phyloP scores from a whole-genome alignment of 768 basidiomycete species.

The Tylopilus felleus region DNA sequence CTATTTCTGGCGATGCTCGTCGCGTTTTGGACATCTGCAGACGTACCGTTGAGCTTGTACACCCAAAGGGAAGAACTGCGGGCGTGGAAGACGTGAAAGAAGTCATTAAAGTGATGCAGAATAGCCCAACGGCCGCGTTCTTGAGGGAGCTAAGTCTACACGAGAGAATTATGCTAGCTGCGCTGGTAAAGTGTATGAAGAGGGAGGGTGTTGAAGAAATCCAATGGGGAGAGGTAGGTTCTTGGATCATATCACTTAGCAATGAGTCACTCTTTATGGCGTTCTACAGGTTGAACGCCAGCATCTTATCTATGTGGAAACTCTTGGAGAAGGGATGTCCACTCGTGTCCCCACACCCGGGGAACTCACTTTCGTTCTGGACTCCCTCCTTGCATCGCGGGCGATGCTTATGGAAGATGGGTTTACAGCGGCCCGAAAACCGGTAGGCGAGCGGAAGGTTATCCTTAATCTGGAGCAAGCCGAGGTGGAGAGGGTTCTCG shows the following conservation, averaged over 20 bases:
- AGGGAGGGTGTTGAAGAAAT: slow-evolving; percentile 87
- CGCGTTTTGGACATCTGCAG: slow-evolving; percentile 91
- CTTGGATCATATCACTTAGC: neutral
- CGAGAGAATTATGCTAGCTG: slow-evolving; percentile 83
- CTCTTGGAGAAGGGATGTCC: slow-evolving; percentile 60
- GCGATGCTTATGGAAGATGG: slow-evolving; percentile 74
- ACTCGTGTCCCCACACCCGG: slow-evolving; percentile 51
- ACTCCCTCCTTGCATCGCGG: slow-evolving; percentile 72
- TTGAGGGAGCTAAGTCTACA: slow-evolving; percentile 81
- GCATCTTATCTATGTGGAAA: slow-evolving; percentile 64
- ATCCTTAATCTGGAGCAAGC: slow-evolving; percentile 79
- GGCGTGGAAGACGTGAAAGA: slow-evolving; percentile 68
- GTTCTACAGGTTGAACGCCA: slow-evolving; percentile 63
- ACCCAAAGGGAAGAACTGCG: slow-evolving; percentile 48
- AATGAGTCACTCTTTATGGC: neutral
- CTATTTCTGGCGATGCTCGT: slow-evolving; percentile 90
- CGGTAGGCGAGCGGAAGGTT: slow-evolving; percentile 63
- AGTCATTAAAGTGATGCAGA: slow-evolving; percentile 84
- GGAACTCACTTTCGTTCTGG: slow-evolving; percentile 68
- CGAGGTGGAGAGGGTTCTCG: slow-evolving; percentile 82
- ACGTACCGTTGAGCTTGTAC: slow-evolving; percentile 83
- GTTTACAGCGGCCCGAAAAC: slow-evolving; percentile 49
- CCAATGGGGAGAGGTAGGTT: slow-evolving; percentile 72
- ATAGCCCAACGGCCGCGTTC: slow-evolving; percentile 84
- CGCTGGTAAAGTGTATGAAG: slow-evolving; percentile 77